These are phyloP conservation scores for Cladophialophora chaetospira DNA, from an alignment of 2,329 filamentous ascomycete species.

Conservation along the genomic window DNA sequence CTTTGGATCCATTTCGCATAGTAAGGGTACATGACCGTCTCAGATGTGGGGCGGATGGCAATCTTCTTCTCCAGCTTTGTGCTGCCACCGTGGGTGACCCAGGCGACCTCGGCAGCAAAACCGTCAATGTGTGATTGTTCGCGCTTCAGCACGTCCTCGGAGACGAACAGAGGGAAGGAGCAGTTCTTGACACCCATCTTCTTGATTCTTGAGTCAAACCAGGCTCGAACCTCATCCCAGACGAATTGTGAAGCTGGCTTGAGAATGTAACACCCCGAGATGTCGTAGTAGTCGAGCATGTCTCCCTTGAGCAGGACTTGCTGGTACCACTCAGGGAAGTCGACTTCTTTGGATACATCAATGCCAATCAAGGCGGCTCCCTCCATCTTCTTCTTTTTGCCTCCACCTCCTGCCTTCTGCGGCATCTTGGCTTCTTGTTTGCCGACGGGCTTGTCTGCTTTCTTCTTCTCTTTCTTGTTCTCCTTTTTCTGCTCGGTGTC, in stretches of 20 bases:
- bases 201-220: conserved; percentile 71
- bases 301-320: conserved; percentile 96
- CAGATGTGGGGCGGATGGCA: conserved; percentile 68
- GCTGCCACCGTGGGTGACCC: conserved; percentile 71
- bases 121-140: conserved; percentile 98
- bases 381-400: conserved; percentile 57
- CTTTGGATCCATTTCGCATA: conserved; percentile 96
- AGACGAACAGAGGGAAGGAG: conserved; percentile 96
- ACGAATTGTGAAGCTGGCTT: conserved; percentile 70
- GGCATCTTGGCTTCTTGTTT: conserved; percentile 50
- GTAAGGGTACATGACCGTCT: conserved; percentile 92
- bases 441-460: conserved; percentile 45
- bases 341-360: conserved; percentile 77
- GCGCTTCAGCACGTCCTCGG: conserved; percentile 77
- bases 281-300: conserved; percentile 97
- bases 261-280: conserved; percentile 95
- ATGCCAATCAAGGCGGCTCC: conserved; percentile 77
- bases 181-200: conserved; percentile 90
- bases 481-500: conserved; percentile 44
- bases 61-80: conserved; percentile 84
- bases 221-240: conserved; percentile 66
- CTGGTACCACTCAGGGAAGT: conserved; percentile 96
- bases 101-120: conserved; percentile 74
- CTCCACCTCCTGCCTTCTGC: conserved; percentile 38
- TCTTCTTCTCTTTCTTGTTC: conserved; percentile 42